Percentiles rank a stretch among this genome's conserved stretches.
phyloP scores from a whole-genome alignment of 805 yeast genomes.

The Scheffersomyces lignosus region DNA sequence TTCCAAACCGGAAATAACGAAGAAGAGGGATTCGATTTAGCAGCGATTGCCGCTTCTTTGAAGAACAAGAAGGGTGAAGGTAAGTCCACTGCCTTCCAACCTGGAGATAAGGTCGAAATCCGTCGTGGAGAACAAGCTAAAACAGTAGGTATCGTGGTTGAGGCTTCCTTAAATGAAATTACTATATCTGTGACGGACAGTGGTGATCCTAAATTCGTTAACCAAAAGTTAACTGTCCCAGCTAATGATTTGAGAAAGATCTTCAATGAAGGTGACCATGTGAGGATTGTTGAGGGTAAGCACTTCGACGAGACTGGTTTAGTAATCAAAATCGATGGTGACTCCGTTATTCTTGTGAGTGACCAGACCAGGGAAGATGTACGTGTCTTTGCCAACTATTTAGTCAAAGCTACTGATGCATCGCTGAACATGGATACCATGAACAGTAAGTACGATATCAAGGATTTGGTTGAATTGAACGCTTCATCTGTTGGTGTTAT shows the following conservation, averaged over 20 bases:
- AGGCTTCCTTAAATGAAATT: constrained; percentile 59
- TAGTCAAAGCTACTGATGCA: constrained; percentile 89
- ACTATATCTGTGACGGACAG: constrained; percentile 50
- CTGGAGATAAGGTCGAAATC: constrained; percentile 93
- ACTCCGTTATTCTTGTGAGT: constrained; percentile 84
- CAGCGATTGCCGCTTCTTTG: constrained; percentile 83
- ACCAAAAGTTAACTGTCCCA: constrained; percentile 77
- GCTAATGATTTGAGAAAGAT: constrained; percentile 78
- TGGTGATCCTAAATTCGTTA: constrained; percentile 55
- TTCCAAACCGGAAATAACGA: constrained; percentile 75
- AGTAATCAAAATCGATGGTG: constrained; percentile 78
- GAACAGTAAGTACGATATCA: constrained; percentile 78
- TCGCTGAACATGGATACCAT: constrained; percentile 55
- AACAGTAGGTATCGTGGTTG: constrained; percentile 74
- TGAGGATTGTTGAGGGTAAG: constrained; percentile 86
- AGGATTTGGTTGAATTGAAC: constrained; percentile 85
- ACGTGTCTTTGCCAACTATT: constrained; percentile 87
- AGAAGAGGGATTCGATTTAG: constrained; percentile 80
- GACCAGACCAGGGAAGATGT: constrained; percentile 88
- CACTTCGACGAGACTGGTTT: constrained; percentile 93
- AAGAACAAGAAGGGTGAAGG: constrained; percentile 46
- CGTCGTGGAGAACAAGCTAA: constrained; percentile 92
- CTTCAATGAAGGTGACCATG: constrained; percentile 91
- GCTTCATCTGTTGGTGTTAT: constrained; percentile 87
- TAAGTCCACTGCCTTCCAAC: constrained; percentile 60